Percentiles rank a stretch among this genome's conserved stretches.
Evolutionary conservation across 805 yeast genomes (phyloP).

Genomic region (Candida yuanshanica): DNA sequence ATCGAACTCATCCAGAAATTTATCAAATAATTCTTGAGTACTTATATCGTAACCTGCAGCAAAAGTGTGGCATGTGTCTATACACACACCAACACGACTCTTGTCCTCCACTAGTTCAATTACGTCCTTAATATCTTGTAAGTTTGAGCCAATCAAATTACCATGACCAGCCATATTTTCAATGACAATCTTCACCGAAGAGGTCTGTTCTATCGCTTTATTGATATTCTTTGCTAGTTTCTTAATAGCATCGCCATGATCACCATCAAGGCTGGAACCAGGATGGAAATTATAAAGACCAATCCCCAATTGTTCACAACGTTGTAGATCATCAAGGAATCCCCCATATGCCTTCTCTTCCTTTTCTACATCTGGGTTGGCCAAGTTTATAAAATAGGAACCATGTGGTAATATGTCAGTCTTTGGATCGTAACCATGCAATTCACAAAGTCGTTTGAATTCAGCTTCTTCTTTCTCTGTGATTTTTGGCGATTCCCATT

Average conservation of each 20-base stretch:
- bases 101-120: constrained; percentile 78
- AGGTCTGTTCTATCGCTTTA: constrained; percentile 65
- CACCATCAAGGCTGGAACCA: constrained; percentile 78
- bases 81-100: constrained; percentile 85
- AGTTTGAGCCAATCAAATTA: constrained; percentile 73
- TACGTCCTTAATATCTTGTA: constrained; percentile 71
- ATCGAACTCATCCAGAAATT: constrained; percentile 78
- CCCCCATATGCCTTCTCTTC: constrained; percentile 69
- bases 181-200: constrained; percentile 77
- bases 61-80: constrained; percentile 94
- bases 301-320: constrained; percentile 82
- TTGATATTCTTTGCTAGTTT: constrained; percentile 78
- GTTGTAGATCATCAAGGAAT: constrained; percentile 75
- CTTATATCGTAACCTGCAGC: constrained; percentile 93
- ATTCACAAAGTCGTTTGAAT: constrained; percentile 59
- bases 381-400: constrained; percentile 86
- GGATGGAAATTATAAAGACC: constrained; percentile 92
- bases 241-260: constrained; percentile 56
- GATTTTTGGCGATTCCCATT: constrained; percentile 83
- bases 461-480: constrained; percentile 58
- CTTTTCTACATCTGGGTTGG: constrained; percentile 82
- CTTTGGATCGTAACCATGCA: constrained; percentile 61
- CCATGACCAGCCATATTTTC: constrained; percentile 99
- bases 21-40: constrained; percentile 47
- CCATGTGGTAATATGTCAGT: constrained; percentile 92